A percentile compares a stretch with the other conserved stretches of the same genome.
Evolutionary conservation across 768 basidiomycete genomes (phyloP).

Genomic region (Phlebiopsis flavidoalba): DNA sequence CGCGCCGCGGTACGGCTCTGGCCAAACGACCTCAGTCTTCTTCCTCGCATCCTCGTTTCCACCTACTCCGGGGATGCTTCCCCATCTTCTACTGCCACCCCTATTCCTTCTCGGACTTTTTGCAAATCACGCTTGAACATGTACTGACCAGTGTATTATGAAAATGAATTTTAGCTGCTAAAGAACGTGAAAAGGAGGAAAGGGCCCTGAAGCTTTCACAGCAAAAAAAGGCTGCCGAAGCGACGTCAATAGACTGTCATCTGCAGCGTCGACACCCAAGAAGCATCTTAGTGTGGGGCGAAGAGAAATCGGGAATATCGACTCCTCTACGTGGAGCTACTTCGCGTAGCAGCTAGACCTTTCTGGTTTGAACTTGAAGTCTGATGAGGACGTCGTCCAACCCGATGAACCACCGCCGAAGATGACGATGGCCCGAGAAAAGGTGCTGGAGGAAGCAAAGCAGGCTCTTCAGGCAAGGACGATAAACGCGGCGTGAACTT

Average conservation of each 20-base stretch:
- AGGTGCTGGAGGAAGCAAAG: constrained; percentile 76
- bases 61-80: constrained; percentile 19
- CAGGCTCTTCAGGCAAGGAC: constrained; percentile 42
- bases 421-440: constrained; percentile 68
- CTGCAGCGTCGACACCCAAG: constrained; percentile 29
- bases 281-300: constrained; percentile 25
- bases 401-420: constrained; percentile 53
- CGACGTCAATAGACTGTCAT: constrained; percentile 5
- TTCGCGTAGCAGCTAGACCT: constrained; percentile 67
- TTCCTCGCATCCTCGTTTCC: constrained; percentile 11
- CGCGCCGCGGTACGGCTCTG: constrained; percentile 70
- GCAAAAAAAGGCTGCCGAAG: constrained; percentile 33
- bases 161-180: constrained; percentile 52
- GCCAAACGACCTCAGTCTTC: constrained; percentile 29
- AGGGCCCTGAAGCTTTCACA: constrained; percentile 57
- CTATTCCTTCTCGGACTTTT: constrained; percentile 19
- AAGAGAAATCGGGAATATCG: constrained; percentile 36
- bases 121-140: constrained; percentile 16
- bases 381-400: constrained; percentile 35
- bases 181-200: constrained; percentile 78
- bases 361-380: constrained; percentile 61
- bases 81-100: constrained; percentile 27
- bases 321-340: constrained; percentile 41
- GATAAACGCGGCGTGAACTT: constrained; percentile 74
- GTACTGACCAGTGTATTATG: constrained; percentile 28